phyloP scores from a whole-genome alignment of 2,329 filamentous ascomycete genomes.

The Fonsecaea erecta region DNA sequence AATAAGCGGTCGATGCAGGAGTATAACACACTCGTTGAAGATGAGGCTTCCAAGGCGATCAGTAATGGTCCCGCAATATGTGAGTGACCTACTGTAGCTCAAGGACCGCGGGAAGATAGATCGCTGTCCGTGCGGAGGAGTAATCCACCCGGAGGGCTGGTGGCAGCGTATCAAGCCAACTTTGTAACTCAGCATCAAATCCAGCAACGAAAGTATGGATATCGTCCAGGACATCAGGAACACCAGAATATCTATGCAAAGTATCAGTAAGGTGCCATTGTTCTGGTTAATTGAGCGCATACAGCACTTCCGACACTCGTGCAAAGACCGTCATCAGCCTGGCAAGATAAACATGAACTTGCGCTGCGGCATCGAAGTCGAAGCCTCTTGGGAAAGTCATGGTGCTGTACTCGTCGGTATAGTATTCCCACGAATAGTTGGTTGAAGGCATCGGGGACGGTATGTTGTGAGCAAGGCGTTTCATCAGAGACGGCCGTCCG shows the following conservation, averaged over 20 bases:
- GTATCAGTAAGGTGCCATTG: neutral
- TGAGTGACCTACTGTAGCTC: slow-evolving; percentile 39
- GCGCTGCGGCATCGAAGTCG: slow-evolving; percentile 3
- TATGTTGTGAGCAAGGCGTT: slow-evolving; percentile 6
- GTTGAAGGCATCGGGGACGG: neutral
- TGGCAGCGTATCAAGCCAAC: slow-evolving; percentile 17
- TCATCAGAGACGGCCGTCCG: slow-evolving; percentile 9
- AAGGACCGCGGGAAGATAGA: slow-evolving; percentile 33
- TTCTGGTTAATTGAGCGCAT: neutral
- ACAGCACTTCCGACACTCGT: slow-evolving; percentile 14
- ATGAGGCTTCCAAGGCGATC: slow-evolving; percentile 42
- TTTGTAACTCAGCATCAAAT: slow-evolving; percentile 15
- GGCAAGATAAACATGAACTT: slow-evolving; percentile 8
- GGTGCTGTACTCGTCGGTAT: slow-evolving; percentile 4
- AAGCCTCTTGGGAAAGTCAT: slow-evolving; percentile 6
- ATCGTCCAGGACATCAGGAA: neutral
- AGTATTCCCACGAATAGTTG: slow-evolving; percentile 7
- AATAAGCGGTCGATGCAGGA: slow-evolving; percentile 55
- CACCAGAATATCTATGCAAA: neutral
- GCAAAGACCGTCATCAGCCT: slow-evolving; percentile 6
- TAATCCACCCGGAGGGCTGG: neutral
- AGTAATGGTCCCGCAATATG: neutral
- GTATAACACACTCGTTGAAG: slow-evolving; percentile 57
- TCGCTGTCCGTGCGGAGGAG: slow-evolving; percentile 3
- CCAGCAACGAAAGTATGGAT: neutral